Percentiles rank a stretch among this genome's conserved stretches.
These are phyloP conservation scores for Russula sp. DNA, from an alignment of 768 basidiomycete genomes.

Conservation along the genomic window DNA sequence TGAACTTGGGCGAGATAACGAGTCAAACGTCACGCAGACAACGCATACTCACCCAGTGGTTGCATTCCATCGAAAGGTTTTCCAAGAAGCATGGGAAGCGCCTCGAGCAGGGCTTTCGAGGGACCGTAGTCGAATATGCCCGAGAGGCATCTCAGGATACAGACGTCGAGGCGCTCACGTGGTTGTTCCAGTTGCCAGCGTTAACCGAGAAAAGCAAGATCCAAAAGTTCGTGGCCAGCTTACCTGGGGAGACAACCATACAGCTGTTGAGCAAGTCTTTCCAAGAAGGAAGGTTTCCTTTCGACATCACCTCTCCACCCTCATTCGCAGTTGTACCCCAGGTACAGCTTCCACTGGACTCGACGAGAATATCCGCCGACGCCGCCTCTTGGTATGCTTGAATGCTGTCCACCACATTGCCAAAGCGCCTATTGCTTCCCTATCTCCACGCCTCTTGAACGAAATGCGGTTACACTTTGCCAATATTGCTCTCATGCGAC, in stretches of 20 bases:
- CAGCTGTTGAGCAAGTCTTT: neutral
- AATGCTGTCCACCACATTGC: neutral
- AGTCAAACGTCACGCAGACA: too few species aligned
- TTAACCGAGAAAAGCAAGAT: conserved; percentile 4
- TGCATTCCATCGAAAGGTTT: neutral
- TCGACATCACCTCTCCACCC: conserved; percentile 4
- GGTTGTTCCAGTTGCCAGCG: neutral
- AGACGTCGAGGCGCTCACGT: conserved; percentile 2
- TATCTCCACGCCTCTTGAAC: neutral
- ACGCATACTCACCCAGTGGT: neutral
- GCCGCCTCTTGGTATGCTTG: conserved; percentile 2
- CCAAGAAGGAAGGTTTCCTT: neutral
- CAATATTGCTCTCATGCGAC: neutral
- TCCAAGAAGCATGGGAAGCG: neutral
- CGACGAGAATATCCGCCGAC: neutral
- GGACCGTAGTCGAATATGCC: conserved; percentile 2
- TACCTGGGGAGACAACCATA: conserved; percentile 6
- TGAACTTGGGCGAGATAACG: neutral
- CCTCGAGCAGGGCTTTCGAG: conserved; percentile 6
- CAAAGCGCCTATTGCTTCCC: neutral
- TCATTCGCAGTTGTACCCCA: conserved; percentile 13
- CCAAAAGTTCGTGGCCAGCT: conserved; percentile 7
- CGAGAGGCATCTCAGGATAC: neutral
- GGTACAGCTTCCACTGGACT: neutral
- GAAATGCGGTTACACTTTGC: conserved; percentile 4